Base-by-base conservation (phyloP, 768 basidiomycete species). In the Tricholomella constricta region DNA sequence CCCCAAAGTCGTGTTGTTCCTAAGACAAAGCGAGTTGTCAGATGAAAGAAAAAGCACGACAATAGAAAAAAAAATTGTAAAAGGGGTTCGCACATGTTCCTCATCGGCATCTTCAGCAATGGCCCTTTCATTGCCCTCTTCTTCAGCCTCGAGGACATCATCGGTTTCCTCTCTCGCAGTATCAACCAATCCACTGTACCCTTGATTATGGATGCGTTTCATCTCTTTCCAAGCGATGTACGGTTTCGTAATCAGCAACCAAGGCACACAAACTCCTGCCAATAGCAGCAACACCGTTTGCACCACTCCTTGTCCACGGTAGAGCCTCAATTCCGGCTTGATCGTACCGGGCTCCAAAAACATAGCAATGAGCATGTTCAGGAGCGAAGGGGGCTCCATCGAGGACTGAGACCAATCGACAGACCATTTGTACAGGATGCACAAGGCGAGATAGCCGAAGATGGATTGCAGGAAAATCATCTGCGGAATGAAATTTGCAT, bases 401-500 rank as follows among this genome's bases (percentile, higher is more conserved):
- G 79, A 60, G 11, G 86, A 78, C 48, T 75, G 78, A 6, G 83
- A 77, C 97, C 97, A 99, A 72, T 99, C 92, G 55, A 94, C 78
- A 23, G 84, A 81, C 97, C 97, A 99, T 68, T 99, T 98, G 86
- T 95, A 94, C 61, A 98, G 68, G 73, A 98, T 97, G 72, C 91
- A 94, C 52, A 96, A 54, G 47, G 90, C 90, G 31, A 98, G 84
- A 69, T 98, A 98, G 47, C 96, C 97, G 64, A 99, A 99, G 70
- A 99, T 97, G 15, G 91, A 94, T 68, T 96, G 91, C 59, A 99
- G 77, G 81, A 99, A 99, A 56, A 98, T 82, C 78, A 99, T 89
- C 70, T 98, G 95, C 27, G 97, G 97, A 52, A 98, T 80, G 73
- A 98, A 98, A 69, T 97, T 97, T 62, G 90, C 88, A 69, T 86